Base-by-base conservation (phyloP, 2,329 filamentous ascomycete genomes). In the Aspergillus uvarum region DNA sequence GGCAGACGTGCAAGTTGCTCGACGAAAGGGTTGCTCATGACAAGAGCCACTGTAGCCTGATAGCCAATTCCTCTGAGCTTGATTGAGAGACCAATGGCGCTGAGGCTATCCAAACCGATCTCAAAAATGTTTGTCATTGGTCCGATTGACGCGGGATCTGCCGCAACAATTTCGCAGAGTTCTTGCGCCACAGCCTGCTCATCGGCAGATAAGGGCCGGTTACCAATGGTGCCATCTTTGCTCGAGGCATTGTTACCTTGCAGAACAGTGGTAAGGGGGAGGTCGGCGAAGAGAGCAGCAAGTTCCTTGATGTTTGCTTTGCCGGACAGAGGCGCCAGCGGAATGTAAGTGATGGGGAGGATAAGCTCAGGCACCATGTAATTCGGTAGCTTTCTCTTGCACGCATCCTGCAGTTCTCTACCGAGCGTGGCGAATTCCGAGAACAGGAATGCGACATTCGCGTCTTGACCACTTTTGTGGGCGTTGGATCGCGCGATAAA, bases 81-180 rank as follows among this genome's bases (percentile, higher is more conserved):
- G 44, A 75, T 68, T 1, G 73, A 72, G n/a, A 78, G 61, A 29
- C 69, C 71, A 29, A 78, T 76, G 14, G 71, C 72, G 47, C 68
- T 73, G 5, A 78, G 63, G 61, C 75, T 77, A 60, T 78, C 76
- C 32, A 78, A 57, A 0, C 75, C 76, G 16, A 77, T 65, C 53
- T 74, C 70, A 48, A 77, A 77, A 14, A 77, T 70, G 16, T 72
- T 75, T 2, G 70, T 74, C 56, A 68, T 53, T 1, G 64, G 65
- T 0, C 53, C 58, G 11, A 74, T 63, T 5, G 56, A 59, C 1
- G 60, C 58, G 14, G 56, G 51, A 11, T 71, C 65, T 16, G 59
- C 58, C 10, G 63, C 56, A 22, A 72, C 60, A 21, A 71, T 62
- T 24, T 53, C 54, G 48, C 62, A 66, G 3, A 76, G 65, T 31